phyloP scores from a whole-genome alignment of 75 land plant species.

The Selaginella tamariscina region DNA sequence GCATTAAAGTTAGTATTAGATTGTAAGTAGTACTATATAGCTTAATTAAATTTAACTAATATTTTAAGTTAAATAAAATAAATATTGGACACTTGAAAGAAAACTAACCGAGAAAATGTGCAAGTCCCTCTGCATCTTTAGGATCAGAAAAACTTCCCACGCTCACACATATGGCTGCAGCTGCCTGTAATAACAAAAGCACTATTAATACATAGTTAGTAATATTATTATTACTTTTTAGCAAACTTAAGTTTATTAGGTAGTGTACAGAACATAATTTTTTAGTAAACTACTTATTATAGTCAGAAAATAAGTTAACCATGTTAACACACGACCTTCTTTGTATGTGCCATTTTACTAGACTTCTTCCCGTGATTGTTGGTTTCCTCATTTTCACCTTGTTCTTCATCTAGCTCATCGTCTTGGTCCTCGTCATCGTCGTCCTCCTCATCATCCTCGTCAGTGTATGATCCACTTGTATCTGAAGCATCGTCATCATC shows the following conservation, averaged over 20 bases:
- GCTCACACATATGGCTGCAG: conserved; percentile 93
- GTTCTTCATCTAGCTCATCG: conserved; percentile 16
- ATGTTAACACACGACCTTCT: conserved; percentile 6
- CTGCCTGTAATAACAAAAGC: conserved; percentile 44
- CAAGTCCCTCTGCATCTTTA: conserved; percentile 76
- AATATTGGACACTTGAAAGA: neutral
- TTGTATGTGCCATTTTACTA: conserved; percentile 16
- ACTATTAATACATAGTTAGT: conserved; percentile 3
- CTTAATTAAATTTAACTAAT: neutral
- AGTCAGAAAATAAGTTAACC: too few relatives aligned
- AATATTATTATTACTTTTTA: too few relatives aligned
- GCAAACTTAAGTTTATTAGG: too few relatives aligned
- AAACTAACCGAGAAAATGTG: conserved; percentile 79
- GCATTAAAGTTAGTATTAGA: conserved; percentile 15
- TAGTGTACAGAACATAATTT: too few relatives aligned
- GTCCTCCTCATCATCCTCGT: conserved; percentile 25
- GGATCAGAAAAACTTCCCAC: conserved; percentile 92
- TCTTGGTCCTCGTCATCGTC: conserved; percentile 18
- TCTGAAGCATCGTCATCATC: conserved; percentile 16
- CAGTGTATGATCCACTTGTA: conserved; percentile 1
- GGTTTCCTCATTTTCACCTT: neutral
- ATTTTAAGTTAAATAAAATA: neutral
- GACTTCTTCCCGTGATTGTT: neutral
- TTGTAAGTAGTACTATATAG: neutral
- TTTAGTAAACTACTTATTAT: too few relatives aligned